Conservation (phyloP, 768 basidiomycete species). For the Pleurotus salmoneostramineus region DNA sequence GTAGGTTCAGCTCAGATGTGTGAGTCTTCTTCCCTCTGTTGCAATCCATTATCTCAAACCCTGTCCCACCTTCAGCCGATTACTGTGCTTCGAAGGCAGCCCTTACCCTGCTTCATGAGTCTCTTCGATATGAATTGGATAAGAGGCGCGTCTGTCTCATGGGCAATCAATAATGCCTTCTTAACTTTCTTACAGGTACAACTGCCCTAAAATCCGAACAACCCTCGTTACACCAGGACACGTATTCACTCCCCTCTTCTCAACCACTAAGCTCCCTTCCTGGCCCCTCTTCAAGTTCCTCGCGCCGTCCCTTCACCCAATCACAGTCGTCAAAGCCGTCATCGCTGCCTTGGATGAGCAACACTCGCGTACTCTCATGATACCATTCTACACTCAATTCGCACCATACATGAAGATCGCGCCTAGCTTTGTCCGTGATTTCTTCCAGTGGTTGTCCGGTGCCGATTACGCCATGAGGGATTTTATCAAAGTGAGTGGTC, state of each 20-base stretch:
- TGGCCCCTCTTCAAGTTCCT: constrained; percentile 63
- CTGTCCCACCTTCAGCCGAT: constrained; percentile 49
- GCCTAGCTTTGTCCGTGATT: constrained; percentile 73
- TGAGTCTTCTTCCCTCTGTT: constrained; percentile 30
- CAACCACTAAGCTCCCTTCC: constrained; percentile 45
- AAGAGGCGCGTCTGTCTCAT: constrained; percentile 43
- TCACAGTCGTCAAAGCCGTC: constrained; percentile 75
- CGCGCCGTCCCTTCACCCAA: constrained; percentile 68
- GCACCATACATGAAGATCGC: constrained; percentile 50
- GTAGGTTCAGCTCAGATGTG: constrained; percentile 74
- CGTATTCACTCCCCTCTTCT: constrained; percentile 76
- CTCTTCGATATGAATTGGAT: constrained; percentile 86
- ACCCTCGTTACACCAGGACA: constrained; percentile 83
- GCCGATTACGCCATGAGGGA: constrained; percentile 71
- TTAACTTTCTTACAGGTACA: constrained; percentile 43
- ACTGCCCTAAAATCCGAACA: constrained; percentile 76
- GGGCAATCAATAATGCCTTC: neutral
- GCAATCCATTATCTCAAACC: neutral
- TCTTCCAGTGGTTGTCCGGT: constrained; percentile 64
- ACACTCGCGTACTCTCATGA: constrained; percentile 62
- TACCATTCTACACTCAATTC: constrained; percentile 73
- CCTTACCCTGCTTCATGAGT: constrained; percentile 74
- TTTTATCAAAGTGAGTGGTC: constrained; percentile 63
- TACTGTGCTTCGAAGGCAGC: constrained; percentile 94
- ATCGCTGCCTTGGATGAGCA: constrained; percentile 80